A percentile compares a stretch with the other conserved stretches of the same genome.
phyloP scores from a whole-genome alignment of 805 yeast species.

The Lachancea meyersii region DNA sequence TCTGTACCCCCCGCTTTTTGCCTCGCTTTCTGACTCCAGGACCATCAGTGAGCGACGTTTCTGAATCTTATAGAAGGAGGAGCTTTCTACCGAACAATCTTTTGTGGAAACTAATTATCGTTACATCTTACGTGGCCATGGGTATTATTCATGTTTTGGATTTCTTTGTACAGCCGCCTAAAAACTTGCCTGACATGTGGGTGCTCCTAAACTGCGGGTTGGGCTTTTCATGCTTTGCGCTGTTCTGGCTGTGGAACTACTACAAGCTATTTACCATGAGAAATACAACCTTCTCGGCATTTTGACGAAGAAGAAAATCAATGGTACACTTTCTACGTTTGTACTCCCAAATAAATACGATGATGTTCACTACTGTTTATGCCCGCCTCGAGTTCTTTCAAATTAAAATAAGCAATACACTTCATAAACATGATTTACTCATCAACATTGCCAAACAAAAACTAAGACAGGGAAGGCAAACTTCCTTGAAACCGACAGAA shows the following conservation, averaged over 20 bases:
- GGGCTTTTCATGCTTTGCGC: constrained; percentile 66
- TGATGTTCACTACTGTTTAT: too few relatives aligned
- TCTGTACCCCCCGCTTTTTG: constrained; percentile 41
- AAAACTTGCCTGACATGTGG: constrained; percentile 76
- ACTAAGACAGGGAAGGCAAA: too few relatives aligned
- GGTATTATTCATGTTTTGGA: constrained; percentile 51
- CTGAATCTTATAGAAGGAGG: constrained; percentile 32
- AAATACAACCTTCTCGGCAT: constrained; percentile 22
- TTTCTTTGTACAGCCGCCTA: constrained; percentile 44
- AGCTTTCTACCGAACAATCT: constrained; percentile 43
- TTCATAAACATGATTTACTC: too few relatives aligned
- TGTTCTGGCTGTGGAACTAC: constrained; percentile 81
- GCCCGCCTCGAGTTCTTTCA: too few relatives aligned
- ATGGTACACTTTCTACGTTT: too few relatives aligned
- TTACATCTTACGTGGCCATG: constrained; percentile 48
- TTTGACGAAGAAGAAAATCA: constrained; percentile 9
- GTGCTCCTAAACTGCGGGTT: constrained; percentile 66
- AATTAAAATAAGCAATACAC: too few relatives aligned
- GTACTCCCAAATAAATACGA: too few relatives aligned
- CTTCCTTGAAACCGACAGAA: too few relatives aligned
- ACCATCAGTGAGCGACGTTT: constrained; percentile 35
- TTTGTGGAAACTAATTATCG: constrained; percentile 46
- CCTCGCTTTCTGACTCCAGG: constrained; percentile 41
- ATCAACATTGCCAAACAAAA: too few relatives aligned
- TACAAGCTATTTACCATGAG: constrained; percentile 41